Evolutionary conservation across 352 stramenopile species (phyloP).

Genomic region (Globisporangium iwayamae): DNA sequence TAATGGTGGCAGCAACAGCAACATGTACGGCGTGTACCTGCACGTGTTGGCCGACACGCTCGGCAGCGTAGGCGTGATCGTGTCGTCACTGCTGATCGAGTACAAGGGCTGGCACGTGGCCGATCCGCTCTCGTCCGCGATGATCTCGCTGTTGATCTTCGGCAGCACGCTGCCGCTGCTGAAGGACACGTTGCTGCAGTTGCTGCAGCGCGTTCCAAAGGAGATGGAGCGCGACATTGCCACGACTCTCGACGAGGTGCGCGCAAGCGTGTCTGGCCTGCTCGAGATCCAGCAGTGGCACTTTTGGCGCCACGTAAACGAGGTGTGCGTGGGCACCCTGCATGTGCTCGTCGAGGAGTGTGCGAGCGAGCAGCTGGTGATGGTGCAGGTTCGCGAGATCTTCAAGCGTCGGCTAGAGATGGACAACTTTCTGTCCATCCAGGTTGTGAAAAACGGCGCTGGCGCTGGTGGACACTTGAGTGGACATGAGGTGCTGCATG

Average conservation of each 20-base stretch:
- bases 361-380: slow-evolving; percentile 52
- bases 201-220: slow-evolving; percentile 65
- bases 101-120: slow-evolving; percentile 81
- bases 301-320: slow-evolving; percentile 69
- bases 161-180: slow-evolving; percentile 77
- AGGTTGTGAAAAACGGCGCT: slow-evolving; percentile 46
- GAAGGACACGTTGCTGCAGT: slow-evolving; percentile 64
- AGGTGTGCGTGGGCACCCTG: slow-evolving; percentile 53
- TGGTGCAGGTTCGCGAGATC: slow-evolving; percentile 44
- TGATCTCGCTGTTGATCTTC: slow-evolving; percentile 84
- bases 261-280: slow-evolving; percentile 37
- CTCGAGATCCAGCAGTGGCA: slow-evolving; percentile 60
- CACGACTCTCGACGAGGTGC: slow-evolving; percentile 44
- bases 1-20: slow-evolving; percentile 56
- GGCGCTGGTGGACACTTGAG: slow-evolving; percentile 17
- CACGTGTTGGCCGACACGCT: slow-evolving; percentile 88
- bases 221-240: slow-evolving; percentile 47
- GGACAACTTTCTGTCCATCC: slow-evolving; percentile 55
- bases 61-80: slow-evolving; percentile 86
- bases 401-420: slow-evolving; percentile 38
- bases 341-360: slow-evolving; percentile 48
- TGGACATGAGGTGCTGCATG: slow-evolving; percentile 14
- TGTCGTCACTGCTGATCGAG: slow-evolving; percentile 84
- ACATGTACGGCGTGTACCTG: slow-evolving; percentile 91
- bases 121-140: slow-evolving; percentile 75